Conservation (phyloP, 2,329 filamentous ascomycete species). For the Fusarium sp. region DNA sequence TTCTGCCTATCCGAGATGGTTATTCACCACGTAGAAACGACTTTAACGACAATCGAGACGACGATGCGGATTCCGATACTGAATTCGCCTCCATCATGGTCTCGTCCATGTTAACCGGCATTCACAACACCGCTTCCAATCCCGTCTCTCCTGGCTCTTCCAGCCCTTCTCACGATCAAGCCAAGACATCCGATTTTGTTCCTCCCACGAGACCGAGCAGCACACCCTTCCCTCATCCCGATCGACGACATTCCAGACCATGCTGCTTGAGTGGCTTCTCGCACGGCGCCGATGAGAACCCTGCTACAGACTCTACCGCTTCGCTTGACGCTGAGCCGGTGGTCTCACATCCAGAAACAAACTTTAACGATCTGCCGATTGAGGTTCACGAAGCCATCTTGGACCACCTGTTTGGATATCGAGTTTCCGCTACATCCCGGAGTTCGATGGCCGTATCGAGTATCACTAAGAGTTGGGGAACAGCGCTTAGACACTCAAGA, state of each 20-base stretch:
- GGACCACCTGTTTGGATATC: slow-evolving; percentile 76
- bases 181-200: slow-evolving; percentile 53
- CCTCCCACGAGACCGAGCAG: slow-evolving; percentile 64
- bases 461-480: slow-evolving; percentile 70
- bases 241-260: slow-evolving; percentile 54
- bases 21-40: slow-evolving; percentile 36
- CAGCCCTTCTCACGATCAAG: slow-evolving; percentile 62
- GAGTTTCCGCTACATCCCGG: slow-evolving; percentile 69
- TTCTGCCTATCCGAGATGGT: slow-evolving; percentile 41
- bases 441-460: slow-evolving; percentile 65
- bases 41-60: slow-evolving; percentile 22
- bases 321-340: slow-evolving; percentile 32
- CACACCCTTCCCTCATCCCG: slow-evolving; percentile 68
- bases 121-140: slow-evolving; percentile 60
- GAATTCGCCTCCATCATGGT: slow-evolving; percentile 54
- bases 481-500: slow-evolving; percentile 73
- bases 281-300: slow-evolving; percentile 36
- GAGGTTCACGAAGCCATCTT: slow-evolving; percentile 80
- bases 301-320: slow-evolving; percentile 27
- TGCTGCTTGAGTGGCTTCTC: slow-evolving; percentile 45
- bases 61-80: slow-evolving; percentile 44
- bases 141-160: slow-evolving; percentile 66
- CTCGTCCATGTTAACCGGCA: slow-evolving; percentile 51
- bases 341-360: slow-evolving; percentile 42
- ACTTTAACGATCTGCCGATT: slow-evolving; percentile 67